These are phyloP conservation scores for Vitis hybrid DNA, from an alignment of 177 flowering plant genomes.

Conservation along the genomic window DNA sequence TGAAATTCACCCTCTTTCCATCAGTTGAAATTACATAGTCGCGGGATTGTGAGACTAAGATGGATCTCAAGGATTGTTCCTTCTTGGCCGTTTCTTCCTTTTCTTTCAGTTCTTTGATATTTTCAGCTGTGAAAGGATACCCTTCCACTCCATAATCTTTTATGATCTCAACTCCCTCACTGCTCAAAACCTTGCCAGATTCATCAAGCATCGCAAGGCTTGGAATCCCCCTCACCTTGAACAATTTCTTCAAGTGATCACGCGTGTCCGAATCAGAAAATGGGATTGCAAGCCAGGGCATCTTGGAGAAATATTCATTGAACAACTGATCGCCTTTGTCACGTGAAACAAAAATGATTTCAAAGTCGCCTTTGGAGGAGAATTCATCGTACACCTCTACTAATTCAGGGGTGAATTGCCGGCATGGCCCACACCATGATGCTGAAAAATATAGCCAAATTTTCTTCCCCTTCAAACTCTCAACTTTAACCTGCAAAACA, in stretches of 20 bases:
- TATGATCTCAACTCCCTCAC: slow-evolving; percentile 38
- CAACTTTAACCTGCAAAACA: slow-evolving; percentile 40
- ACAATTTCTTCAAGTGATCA: slow-evolving; percentile 32
- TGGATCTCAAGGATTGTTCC: slow-evolving; percentile 48
- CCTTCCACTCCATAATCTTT: slow-evolving; percentile 52
- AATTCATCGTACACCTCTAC: slow-evolving; percentile 43
- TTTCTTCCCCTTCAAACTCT: slow-evolving; percentile 42
- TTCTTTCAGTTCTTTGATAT: slow-evolving; percentile 38
- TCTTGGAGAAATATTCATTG: slow-evolving; percentile 45
- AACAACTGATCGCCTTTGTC: slow-evolving; percentile 48
- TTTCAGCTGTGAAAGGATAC: slow-evolving; percentile 43
- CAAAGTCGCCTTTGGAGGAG: slow-evolving; percentile 33
- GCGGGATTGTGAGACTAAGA: slow-evolving; percentile 43
- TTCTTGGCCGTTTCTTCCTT: slow-evolving; percentile 46
- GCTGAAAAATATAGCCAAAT: slow-evolving; percentile 56
- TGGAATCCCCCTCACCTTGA: slow-evolving; percentile 58
- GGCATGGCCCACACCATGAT: slow-evolving; percentile 59
- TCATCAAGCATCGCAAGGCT: slow-evolving; percentile 54
- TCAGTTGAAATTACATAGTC: slow-evolving; percentile 56
- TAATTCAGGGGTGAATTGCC: slow-evolving; percentile 38
- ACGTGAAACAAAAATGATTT: slow-evolving; percentile 38
- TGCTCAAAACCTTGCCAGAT: slow-evolving; percentile 38
- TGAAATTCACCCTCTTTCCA: slow-evolving; percentile 44
- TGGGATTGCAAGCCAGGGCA: slow-evolving; percentile 74
- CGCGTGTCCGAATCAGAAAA: slow-evolving; percentile 53